Base-by-base conservation (phyloP, 176 grass and related monocot species). In the Avena atlantica region DNA sequence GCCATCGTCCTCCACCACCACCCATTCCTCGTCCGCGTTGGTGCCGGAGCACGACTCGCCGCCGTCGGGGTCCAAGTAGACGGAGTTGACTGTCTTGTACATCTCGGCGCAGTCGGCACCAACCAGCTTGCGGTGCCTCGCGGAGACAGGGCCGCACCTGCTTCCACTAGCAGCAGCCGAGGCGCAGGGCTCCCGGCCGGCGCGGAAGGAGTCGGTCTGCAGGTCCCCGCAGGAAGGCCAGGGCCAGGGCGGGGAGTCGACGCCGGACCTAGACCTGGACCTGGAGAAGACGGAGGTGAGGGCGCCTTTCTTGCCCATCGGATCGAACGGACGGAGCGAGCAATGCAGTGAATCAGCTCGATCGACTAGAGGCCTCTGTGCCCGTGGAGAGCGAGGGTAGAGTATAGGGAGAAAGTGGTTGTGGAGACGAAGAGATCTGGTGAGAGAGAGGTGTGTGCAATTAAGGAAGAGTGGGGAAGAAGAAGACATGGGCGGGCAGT, bases 11-110 rank as follows among this genome's bases (percentile, higher is more conserved):
- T 82, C 64, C 68, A 63, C 79, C 57, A 40, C 78, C 69, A 44
- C 51, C 25, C 9, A 51, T 25, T 51, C 68, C 6, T 52, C 81
- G 2, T 2, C 53, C 6, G 57, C 79, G 31, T 42, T 71, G 73
- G 79, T 9, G 5, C 53, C 78, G 24, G 42, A 75, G 25, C 20
- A 51, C 64, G 56, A 78, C 56, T 51, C 81, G 49, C 51, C 64
- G 10, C 47, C 81, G 49, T 84, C 21, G 14, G 89, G 55, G 76
- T 95, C 87, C 15, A 87, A 20, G 89, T 56, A 91, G n/a, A 86
- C 89, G 74, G 89, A 91, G 87, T 95, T 91, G 78, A 87, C 87
- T 14, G 89, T 89, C 85, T 80, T 88, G 78, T 85, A 83, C 81
- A 89, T 78, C 53, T 84, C 74, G 4, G 49, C 83, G 17, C 15